Conservation (phyloP, 2,329 filamentous ascomycete species). For the Fusarium pilosicola region DNA sequence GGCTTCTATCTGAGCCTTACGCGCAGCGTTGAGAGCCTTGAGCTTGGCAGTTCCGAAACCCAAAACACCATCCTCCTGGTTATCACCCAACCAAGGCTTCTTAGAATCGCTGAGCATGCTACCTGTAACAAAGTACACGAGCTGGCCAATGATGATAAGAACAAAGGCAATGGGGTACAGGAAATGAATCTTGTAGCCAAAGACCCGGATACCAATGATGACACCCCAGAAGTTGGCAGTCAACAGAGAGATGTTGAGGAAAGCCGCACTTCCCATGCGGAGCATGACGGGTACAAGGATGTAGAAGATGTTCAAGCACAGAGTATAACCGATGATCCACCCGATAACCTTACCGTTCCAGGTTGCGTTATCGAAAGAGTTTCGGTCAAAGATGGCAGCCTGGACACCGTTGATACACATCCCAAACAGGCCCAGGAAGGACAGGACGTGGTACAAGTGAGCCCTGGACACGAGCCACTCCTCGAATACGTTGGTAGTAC, state of each 20-base stretch:
- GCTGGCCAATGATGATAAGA: conserved; percentile 84
- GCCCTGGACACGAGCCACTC: conserved; percentile 91
- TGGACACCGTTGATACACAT: conserved; percentile 92
- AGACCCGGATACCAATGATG: conserved; percentile 89
- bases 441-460: conserved; percentile 92
- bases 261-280: conserved; percentile 88
- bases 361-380: conserved; percentile 70
- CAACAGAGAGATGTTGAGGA: conserved; percentile 95
- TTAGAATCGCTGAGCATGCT: conserved; percentile 84
- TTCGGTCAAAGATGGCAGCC: conserved; percentile 89
- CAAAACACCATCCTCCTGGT: conserved; percentile 82
- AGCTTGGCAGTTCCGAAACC: conserved; percentile 88
- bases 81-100: conserved; percentile 93
- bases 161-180: conserved; percentile 97
- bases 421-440: conserved; percentile 88
- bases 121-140: conserved; percentile 88
- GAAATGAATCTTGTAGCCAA: conserved; percentile 82
- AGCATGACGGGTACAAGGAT: conserved; percentile 86
- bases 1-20: conserved; percentile 50
- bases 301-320: conserved; percentile 87
- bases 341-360: conserved; percentile 77
- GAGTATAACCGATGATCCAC: conserved; percentile 90
- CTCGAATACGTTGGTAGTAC: conserved; percentile 88
- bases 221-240: conserved; percentile 98
- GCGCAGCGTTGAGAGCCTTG: conserved; percentile 71